Evolutionary conservation across 1,284 basidiomycete genomes (phyloP), one percentile per base, ranked within the genome.

Genomic region (Ganoderma leucocontextum): DNA sequence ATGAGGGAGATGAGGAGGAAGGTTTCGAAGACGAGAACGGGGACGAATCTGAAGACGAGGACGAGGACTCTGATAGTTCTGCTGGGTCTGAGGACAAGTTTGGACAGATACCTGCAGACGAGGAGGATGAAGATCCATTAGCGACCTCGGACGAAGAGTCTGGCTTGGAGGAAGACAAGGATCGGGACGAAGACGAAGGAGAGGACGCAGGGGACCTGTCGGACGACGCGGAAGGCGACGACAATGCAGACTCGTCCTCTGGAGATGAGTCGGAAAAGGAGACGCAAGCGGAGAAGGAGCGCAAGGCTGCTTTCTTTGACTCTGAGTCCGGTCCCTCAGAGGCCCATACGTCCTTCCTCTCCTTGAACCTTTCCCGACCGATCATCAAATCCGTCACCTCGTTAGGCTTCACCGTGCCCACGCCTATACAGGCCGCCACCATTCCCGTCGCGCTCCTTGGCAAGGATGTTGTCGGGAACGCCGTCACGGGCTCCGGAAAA

Each of bases 401-500:
- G 2, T 86, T 99, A 52, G 89, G 90, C 42, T 96, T 98, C 79
- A 82, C 87, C 62, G 91, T 88, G 39, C 98, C 98, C 4, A 99
- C 98, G 0, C 97, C 97, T 0, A 99, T 99, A 64, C 97, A 99
- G 81, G 89, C 94, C 1, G 91, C 94, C 60, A 93, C 96, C 8
- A 95, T 99, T 62, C 97, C 97, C 13, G 91, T 97, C 58, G 96
- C 95, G 35, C 87, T 99, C 17, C 83, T 97, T 19, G 97, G 97
- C 64, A 96, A 98, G 77, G 97, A 99, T 79, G 89, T 99, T 52
- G 96, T 99, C 63, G 97, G 96, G 52, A 93, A 91, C 69, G 97
- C 97, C 22, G 95, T 97, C 13, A 99, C 97, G 12, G 97, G 97
- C 72, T 97, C 95, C 5, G 97, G 97, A 72, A 99, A 99, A 83